phyloP scores from a whole-genome alignment of 192 early-diverging fungal genomes.

The Coemansia sp. region DNA sequence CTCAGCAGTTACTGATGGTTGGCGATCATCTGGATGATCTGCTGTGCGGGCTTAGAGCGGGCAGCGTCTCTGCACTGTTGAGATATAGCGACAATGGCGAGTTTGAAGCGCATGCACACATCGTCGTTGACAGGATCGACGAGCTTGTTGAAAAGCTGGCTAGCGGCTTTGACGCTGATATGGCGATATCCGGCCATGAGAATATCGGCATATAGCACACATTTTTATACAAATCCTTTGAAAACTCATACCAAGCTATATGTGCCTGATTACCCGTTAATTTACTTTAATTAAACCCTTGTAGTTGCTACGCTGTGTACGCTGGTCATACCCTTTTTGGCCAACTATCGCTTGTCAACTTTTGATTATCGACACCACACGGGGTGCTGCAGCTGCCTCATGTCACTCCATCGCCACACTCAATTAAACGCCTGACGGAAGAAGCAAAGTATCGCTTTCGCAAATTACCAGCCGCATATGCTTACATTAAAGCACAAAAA shows the following conservation, averaged over 20 bases:
- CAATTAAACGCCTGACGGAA: not conserved
- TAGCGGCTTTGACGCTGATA: slow-evolving; percentile 39
- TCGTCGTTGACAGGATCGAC: slow-evolving; percentile 50
- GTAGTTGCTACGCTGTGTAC: not conserved
- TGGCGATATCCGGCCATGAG: slow-evolving; percentile 20
- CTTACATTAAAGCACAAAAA: not conserved
- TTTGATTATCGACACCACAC: not conserved
- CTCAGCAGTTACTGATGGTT: slow-evolving; percentile 57
- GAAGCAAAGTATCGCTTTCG: not conserved
- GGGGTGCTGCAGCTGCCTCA: not conserved
- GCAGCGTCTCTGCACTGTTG: slow-evolving; percentile 50
- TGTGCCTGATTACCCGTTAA: not conserved
- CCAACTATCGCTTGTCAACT: not conserved
- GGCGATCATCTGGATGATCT: slow-evolving; percentile 59
- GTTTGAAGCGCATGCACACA: slow-evolving; percentile 43
- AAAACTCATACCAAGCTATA: not conserved
- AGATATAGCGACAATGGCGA: slow-evolving; percentile 35
- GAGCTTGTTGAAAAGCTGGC: slow-evolving; percentile 24
- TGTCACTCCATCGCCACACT: not conserved
- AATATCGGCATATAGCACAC: not conserved
- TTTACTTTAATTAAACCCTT: not conserved
- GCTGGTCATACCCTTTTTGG: not conserved
- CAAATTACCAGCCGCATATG: not conserved
- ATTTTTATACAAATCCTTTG: not conserved
- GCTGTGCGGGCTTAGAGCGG: slow-evolving; percentile 53